These are phyloP conservation scores for Nasturtium officinale DNA, from an alignment of 345 rosid species.

Conservation along the genomic window DNA sequence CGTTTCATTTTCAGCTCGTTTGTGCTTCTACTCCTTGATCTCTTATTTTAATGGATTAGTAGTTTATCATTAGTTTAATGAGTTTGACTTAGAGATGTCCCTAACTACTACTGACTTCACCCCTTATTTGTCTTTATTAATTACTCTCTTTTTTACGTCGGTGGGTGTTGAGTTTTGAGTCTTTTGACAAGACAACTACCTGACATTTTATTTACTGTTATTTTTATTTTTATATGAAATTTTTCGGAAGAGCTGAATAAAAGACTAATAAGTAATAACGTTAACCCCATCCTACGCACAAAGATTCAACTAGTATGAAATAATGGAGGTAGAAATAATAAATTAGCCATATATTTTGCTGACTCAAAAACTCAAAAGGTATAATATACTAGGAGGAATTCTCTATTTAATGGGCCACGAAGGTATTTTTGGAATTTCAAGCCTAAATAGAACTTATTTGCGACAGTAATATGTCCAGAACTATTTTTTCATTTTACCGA, in stretches of 20 bases:
- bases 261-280: background rate
- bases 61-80: conserved; percentile 4
- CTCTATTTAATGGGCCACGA: background rate
- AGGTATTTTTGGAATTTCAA: background rate
- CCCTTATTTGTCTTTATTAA: conserved; percentile 6
- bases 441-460: background rate
- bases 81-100: conserved; percentile 3
- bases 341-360: too few species aligned
- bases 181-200: conserved; percentile 41
- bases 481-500: too few species aligned
- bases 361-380: too few species aligned
- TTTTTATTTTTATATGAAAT: background rate
- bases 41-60: background rate
- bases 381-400: too few species aligned
- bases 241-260: background rate
- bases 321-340: too few species aligned
- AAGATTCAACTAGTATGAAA: too few species aligned
- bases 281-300: background rate
- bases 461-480: too few species aligned
- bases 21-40: background rate
- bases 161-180: conserved; percentile 35
- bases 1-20: background rate
- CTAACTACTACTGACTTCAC: conserved; percentile 12
- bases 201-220: conserved; percentile 32
- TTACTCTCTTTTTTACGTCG: conserved; percentile 20